Percentiles rank a stretch among this genome's conserved stretches.
Evolutionary conservation across 768 basidiomycete species (phyloP).

Genomic region (Boletus edulis): DNA sequence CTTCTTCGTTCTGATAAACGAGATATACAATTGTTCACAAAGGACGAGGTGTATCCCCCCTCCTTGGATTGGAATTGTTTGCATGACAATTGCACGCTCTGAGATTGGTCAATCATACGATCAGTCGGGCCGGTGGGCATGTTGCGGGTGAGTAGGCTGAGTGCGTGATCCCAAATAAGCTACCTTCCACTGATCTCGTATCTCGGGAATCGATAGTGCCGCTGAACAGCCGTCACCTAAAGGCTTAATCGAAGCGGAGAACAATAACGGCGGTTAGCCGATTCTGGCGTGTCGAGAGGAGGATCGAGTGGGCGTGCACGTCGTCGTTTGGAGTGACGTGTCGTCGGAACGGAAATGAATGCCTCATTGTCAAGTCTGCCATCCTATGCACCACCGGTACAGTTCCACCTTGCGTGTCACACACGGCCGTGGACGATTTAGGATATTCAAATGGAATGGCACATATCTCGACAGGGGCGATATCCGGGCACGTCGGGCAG

Average conservation of each 20-base stretch:
- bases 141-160: slow-evolving; percentile 1
- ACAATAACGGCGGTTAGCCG: neutral
- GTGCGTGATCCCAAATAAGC: neutral
- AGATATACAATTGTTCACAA: neutral
- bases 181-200: neutral
- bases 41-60: neutral
- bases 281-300: neutral
- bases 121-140: neutral
- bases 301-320: neutral
- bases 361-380: neutral
- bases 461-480: neutral
- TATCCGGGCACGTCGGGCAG: neutral
- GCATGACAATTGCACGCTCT: neutral
- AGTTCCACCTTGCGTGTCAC: neutral
- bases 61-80: neutral
- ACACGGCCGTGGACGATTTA: neutral
- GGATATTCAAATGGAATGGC: neutral
- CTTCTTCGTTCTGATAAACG: neutral
- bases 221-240: neutral
- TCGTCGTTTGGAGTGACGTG: neutral
- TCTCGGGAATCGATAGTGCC: neutral
- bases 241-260: neutral
- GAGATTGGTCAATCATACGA: neutral
- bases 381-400: neutral
- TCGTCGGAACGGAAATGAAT: slow-evolving; percentile 15